Conservation (phyloP, 192 early-diverging fungal species). For the Coemansia sp. region DNA sequence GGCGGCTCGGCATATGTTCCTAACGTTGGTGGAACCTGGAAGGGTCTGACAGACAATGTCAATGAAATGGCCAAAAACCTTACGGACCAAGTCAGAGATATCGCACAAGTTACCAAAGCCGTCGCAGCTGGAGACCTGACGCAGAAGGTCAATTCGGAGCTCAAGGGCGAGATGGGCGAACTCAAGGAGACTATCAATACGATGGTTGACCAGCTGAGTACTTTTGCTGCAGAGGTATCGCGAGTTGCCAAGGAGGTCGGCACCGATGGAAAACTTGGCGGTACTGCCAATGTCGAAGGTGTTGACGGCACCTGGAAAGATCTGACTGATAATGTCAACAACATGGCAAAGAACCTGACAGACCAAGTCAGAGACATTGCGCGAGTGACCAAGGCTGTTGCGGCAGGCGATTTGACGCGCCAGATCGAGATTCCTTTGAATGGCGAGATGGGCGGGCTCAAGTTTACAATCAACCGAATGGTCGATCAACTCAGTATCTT, state of each 20-base stretch:
- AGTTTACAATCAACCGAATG: slow-evolving; percentile 52
- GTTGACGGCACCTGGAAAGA: slow-evolving; percentile 64
- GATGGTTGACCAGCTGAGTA: slow-evolving; percentile 60
- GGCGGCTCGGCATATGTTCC: slow-evolving; percentile 65
- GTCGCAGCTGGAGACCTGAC: slow-evolving; percentile 60
- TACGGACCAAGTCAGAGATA: slow-evolving; percentile 61
- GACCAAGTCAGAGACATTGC: slow-evolving; percentile 63
- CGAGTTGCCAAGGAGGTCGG: slow-evolving; percentile 63
- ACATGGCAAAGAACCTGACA: slow-evolving; percentile 64
- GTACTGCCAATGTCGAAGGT: slow-evolving; percentile 54
- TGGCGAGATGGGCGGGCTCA: slow-evolving; percentile 57
- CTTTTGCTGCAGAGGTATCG: slow-evolving; percentile 59
- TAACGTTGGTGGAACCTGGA: slow-evolving; percentile 63
- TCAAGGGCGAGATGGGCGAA: slow-evolving; percentile 59
- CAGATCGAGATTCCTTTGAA: slow-evolving; percentile 41
- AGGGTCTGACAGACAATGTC: slow-evolving; percentile 64
- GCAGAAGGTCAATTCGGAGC: slow-evolving; percentile 51
- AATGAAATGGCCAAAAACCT: slow-evolving; percentile 68
- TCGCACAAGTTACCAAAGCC: slow-evolving; percentile 61
- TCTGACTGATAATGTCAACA: slow-evolving; percentile 64
- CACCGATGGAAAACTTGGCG: slow-evolving; percentile 63
- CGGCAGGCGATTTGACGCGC: slow-evolving; percentile 48
- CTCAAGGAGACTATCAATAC: slow-evolving; percentile 61
- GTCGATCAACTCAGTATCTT: slow-evolving; percentile 58
- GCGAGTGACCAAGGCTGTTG: slow-evolving; percentile 53